These are phyloP conservation scores for Suillus weaverae DNA, from an alignment of 768 basidiomycete genomes.

Conservation along the genomic window DNA sequence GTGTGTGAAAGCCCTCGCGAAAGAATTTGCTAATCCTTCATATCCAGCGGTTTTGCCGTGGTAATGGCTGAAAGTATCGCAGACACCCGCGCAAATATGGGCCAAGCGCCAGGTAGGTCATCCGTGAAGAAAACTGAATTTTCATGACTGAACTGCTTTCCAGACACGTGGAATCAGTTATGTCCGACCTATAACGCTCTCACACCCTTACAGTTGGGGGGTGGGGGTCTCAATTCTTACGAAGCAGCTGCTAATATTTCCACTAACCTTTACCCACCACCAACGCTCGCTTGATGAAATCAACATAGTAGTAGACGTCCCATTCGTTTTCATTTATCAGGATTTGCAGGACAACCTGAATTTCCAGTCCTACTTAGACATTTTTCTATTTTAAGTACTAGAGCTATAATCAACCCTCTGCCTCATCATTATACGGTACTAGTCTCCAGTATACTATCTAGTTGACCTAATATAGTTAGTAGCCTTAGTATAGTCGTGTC, in stretches of 20 bases:
- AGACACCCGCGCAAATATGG: background rate
- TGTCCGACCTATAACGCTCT: slow-evolving; percentile 26
- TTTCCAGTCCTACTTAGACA: background rate
- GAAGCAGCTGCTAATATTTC: slow-evolving; percentile 21
- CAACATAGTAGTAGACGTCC: too few species aligned
- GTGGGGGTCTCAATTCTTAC: slow-evolving; percentile 19
- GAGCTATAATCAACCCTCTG: background rate
- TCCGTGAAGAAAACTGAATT: background rate
- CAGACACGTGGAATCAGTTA: slow-evolving; percentile 26
- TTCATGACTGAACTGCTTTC: background rate
- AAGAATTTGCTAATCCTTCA: background rate
- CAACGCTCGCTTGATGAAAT: background rate
- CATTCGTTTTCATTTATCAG: background rate
- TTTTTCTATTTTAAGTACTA: background rate
- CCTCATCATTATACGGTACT: background rate
- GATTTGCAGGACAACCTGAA: background rate
- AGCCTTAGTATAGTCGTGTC: background rate
- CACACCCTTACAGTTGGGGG: slow-evolving; percentile 15
- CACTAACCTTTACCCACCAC: slow-evolving; percentile 12
- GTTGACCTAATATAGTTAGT: background rate
- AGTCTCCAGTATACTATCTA: background rate
- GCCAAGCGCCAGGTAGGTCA: background rate
- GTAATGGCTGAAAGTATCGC: slow-evolving; percentile 28
- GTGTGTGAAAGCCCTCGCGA: background rate
- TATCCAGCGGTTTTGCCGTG: slow-evolving; percentile 30